These are phyloP conservation scores for Plasmodium billcollinsi DNA, from an alignment of 169 alveolate species.

Conservation along the genomic window DNA sequence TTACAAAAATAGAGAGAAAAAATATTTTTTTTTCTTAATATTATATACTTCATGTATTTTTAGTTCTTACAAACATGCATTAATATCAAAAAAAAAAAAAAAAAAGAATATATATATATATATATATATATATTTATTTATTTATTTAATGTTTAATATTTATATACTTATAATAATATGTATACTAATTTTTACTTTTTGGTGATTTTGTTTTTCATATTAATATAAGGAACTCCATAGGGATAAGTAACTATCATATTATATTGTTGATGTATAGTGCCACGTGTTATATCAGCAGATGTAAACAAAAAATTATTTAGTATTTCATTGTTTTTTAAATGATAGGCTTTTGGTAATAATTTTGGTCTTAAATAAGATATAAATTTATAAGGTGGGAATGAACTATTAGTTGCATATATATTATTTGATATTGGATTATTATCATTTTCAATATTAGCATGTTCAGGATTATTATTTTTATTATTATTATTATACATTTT, in stretches of 20 bases:
- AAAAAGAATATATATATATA: no score
- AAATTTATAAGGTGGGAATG: slow-evolving; percentile 20
- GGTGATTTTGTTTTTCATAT: background rate
- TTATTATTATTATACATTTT: background rate
- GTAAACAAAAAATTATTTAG: slow-evolving; percentile 37
- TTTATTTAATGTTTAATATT: no score
- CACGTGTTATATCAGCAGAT: slow-evolving; percentile 35
- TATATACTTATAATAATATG: no score
- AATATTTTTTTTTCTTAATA: no score
- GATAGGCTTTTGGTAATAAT: slow-evolving; percentile 8
- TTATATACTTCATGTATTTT: no score
- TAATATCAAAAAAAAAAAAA: no score
- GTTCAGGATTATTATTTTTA: no score
- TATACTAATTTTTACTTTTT: no score
- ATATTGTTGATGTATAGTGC: slow-evolving; percentile 36
- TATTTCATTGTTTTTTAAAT: slow-evolving; percentile 10
- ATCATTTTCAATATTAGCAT: background rate
- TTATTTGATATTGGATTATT: background rate
- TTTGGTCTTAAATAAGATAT: slow-evolving; percentile 11
- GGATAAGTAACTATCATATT: slow-evolving; percentile 59
- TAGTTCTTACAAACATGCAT: no score
- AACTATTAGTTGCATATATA: slow-evolving; percentile 17
- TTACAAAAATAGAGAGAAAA: no score
- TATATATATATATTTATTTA: no score
- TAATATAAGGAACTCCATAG: slow-evolving; percentile 54